Base-by-base conservation (phyloP, 2,329 filamentous ascomycete species). In the Diaporthe sp. region DNA sequence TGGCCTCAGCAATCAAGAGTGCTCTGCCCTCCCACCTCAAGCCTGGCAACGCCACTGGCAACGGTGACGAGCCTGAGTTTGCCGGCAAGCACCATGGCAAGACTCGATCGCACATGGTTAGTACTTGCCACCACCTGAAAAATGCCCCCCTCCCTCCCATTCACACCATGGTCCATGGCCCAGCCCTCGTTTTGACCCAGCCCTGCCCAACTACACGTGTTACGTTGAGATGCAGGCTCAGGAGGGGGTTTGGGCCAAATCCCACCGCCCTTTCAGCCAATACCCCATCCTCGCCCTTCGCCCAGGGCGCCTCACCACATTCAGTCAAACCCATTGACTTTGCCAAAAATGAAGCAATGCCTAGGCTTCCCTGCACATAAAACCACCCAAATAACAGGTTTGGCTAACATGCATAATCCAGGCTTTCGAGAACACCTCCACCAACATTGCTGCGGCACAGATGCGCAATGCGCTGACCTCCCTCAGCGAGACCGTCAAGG, bases 371-470 rank as follows among this genome's bases (percentile, higher is more conserved):
- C 15, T 28, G 49, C 65, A 9, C 39, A 19, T 9, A 55, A 22
- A 28, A 28, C 2, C n/a, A 22, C n/a, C 19, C 31, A 19, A 53
- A 7, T 22, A 10, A 49, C 3, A 39, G 22, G 55, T n/a, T 46
- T 44, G 13, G 39, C 76, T 77, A 37, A 77, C 70, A 60, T n/a
- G 19, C 22, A 17, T 22, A 12, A 53, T 17, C 19, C 85, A 98
- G 97, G 97, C 97, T 78, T 99, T 99, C 85, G 97, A 99, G 88
- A 98, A 98, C 92, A 98, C 97, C 80, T 98, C 96, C 74, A 99
- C 97, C 83, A 98, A 95, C 82, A 96, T 99, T 79, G 97, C 97
- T 78, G 97, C 97, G 74, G 97, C 96, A 77, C 97, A 99, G 89
- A 99, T 99, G 97, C 95, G 97, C 87, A 99, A 99, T 91, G 91